Evolutionary conservation across 75 land plant species (phyloP).

Genomic region (Pinus taeda): DNA sequence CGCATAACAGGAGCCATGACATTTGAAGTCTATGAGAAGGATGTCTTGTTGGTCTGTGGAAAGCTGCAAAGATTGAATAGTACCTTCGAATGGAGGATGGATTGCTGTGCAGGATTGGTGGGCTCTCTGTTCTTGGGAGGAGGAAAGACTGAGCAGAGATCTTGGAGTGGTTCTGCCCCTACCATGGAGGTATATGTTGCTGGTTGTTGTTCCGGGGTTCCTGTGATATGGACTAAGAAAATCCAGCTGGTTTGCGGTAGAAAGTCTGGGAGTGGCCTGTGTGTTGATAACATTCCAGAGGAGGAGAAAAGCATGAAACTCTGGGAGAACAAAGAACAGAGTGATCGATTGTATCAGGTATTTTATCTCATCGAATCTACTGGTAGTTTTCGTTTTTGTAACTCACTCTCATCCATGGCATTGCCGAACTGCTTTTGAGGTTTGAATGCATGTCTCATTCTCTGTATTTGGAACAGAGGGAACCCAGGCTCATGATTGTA

Average conservation of each 20-base stretch:
- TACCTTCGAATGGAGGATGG: constrained; percentile 60
- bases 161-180: constrained; percentile 16
- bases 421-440: background rate
- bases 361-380: background rate
- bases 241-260: constrained; percentile 46
- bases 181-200: constrained; percentile 83
- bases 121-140: constrained; percentile 30
- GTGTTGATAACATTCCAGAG: constrained; percentile 64
- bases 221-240: constrained; percentile 73
- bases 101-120: constrained; percentile 51
- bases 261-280: constrained; percentile 33
- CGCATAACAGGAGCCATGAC: constrained; percentile 53
- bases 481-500: background rate
- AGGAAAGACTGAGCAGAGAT: constrained; percentile 22
- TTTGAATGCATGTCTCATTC: background rate
- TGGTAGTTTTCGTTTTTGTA: background rate
- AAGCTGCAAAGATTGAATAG: constrained; percentile 37
- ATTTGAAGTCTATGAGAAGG: constrained; percentile 62
- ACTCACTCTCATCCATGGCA: background rate
- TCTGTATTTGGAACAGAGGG: background rate
- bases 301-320: constrained; percentile 23
- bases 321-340: background rate
- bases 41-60: constrained; percentile 65
- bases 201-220: constrained; percentile 60
- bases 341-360: constrained; percentile 1